phyloP scores from a whole-genome alignment of 1,284 basidiomycete species.

The Polyporus tsugae region DNA sequence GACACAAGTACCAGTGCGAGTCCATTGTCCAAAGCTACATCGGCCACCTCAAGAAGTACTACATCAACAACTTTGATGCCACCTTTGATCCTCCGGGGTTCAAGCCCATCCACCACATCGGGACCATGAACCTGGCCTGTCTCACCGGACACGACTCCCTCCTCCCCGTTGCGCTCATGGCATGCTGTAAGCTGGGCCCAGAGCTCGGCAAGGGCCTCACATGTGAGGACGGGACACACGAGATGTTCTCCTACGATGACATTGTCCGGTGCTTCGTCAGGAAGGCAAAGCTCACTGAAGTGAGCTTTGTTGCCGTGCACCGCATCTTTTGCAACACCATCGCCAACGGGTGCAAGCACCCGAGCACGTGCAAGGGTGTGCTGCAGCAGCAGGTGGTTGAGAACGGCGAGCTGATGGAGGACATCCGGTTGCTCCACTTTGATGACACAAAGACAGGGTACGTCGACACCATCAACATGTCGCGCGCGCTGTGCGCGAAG shows the following conservation, averaged over 20 bases:
- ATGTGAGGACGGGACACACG: conserved; percentile 21
- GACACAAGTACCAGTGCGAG: too few species aligned
- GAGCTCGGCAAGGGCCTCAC: conserved; percentile 17
- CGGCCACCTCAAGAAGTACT: too few species aligned
- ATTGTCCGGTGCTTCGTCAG: conserved; percentile 16
- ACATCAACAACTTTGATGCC: too few species aligned
- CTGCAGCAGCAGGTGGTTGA: conserved; percentile 15
- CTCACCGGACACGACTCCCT: conserved; percentile 15
- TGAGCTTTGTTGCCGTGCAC: conserved; percentile 9
- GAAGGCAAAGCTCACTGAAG: conserved; percentile 13
- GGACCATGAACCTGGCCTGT: conserved; percentile 24
- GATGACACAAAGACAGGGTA: conserved; percentile 16
- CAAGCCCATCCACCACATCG: conserved; percentile 18
- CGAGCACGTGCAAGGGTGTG: conserved; percentile 3
- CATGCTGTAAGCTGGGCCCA: conserved; percentile 19
- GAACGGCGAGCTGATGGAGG: conserved; percentile 14
- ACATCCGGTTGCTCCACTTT: conserved; percentile 10
- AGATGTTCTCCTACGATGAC: conserved; percentile 13
- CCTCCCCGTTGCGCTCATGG: conserved; percentile 25
- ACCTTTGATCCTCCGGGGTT: too few species aligned
- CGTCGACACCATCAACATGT: conserved; percentile 12
- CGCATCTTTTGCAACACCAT: conserved; percentile 9
- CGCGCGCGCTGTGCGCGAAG: conserved; percentile 15
- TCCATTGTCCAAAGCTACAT: too few species aligned
- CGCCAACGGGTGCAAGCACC: conserved; percentile 9